Base-by-base conservation (phyloP, 345 rosid genomes). In the Luvunga scandens region DNA sequence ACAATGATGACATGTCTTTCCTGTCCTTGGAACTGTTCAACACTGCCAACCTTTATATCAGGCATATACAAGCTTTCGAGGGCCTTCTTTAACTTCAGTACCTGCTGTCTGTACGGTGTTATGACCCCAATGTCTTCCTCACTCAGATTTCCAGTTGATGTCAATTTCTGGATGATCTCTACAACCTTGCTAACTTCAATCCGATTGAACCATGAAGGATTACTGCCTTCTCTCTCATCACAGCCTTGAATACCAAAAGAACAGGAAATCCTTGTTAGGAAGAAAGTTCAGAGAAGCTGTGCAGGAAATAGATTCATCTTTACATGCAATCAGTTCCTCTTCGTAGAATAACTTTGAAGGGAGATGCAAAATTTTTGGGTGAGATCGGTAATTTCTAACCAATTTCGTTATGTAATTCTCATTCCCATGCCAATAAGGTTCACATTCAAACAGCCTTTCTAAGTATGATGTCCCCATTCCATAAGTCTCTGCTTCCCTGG, bases 1-100 rank as follows among this genome's bases (percentile, higher is more conserved):
- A 96, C 82, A 57, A 96, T 87, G 56, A 93, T 91, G 13, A 93
- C 97, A 62, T 89, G 79, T 71, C 88, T 90, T 81, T 93, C 98
- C 80, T 96, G 99, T 34, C 99, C 99, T 86, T 96, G 99, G 75
- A 93, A 96, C 72, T 96, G 99, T 81, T 93, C 99, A 10, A 96
- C 98, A 67, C 95, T 96, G 67, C 99, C 98, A 42, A 93, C 94
- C 89, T 92, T 94, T 62, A 96, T 84, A 77, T 86, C 87, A 10
- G 85, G 76, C 86, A 92, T 85, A 7, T 89, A 95, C 60, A 87
- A 79, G 68, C 81, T 89, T 60, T 92, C 97, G 3, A 95, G 88
- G 56, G 88, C 88, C 66, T 85, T 91, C 84, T 90, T 88, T 76
- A 95, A 78, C 80, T 93, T 95, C 79, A 80, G 84, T 16, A 93